Conservation (phyloP, 2,329 filamentous ascomycete species). For the Cladorrhinum sp. region DNA sequence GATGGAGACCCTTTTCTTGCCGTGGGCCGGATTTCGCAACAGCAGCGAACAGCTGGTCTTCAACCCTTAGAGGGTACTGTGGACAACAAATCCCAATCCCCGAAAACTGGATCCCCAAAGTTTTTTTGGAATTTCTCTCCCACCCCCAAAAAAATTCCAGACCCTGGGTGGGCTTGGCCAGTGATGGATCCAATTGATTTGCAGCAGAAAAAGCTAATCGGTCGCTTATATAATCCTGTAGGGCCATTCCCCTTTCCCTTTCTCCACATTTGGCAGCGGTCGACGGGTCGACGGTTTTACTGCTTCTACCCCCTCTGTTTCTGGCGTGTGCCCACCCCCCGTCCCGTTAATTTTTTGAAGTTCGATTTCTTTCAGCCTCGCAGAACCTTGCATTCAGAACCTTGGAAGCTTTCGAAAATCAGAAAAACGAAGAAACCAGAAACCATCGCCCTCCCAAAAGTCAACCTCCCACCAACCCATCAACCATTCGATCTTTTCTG, state of each 20-base stretch:
- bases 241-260: neutral
- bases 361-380: constrained; percentile 2
- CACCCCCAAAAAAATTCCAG: neutral
- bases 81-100: neutral
- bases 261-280: neutral
- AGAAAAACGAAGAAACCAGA: neutral
- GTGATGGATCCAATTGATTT: neutral
- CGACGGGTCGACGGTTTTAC: neutral
- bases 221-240: neutral
- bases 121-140: neutral
- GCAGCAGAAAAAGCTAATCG: neutral
- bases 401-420: constrained; percentile 3
- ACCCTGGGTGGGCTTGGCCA: neutral
- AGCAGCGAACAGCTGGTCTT: constrained; percentile 10
- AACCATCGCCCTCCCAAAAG: neutral
- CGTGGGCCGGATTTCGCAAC: neutral
- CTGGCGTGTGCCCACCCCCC: neutral
- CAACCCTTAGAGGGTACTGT: neutral
- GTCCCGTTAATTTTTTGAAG: constrained; percentile 4
- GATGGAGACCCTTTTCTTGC: neutral
- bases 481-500: neutral
- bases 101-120: constrained; percentile 1
- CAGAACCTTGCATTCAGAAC: constrained; percentile 7
- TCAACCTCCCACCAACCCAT: neutral
- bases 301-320: neutral